Base-by-base conservation (phyloP, 2,329 filamentous ascomycete species). In the Grosmannia huntii region DNA sequence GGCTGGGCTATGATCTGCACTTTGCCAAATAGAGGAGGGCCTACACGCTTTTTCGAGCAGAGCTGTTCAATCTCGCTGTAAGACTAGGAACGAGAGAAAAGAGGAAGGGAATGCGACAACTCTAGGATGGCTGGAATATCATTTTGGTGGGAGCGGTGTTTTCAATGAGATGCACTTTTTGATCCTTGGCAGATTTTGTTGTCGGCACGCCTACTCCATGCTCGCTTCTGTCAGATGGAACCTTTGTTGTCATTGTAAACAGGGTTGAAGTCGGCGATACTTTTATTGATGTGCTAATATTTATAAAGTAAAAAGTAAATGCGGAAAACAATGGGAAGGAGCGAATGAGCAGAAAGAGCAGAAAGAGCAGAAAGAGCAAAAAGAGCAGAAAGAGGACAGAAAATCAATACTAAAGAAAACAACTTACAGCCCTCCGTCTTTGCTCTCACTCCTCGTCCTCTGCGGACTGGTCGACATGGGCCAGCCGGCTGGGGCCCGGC, bases 1-100 rank as follows among this genome's bases (percentile, higher is more conserved):
- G 92, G 92, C 79, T 99, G 64, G 88, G 89, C 63, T 99, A 97
- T 70, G 94, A 99, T 71, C 79, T 99, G 69, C 94, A 99, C 76
- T 99, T 99, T 76, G 94, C 94, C 60, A 99, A 99, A 82, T 99
- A 87, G 2, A 75, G 27, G 4, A 16, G 25, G 27, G 33, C 14
- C 12, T 16, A 4, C 3, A 50, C 1, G 28, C 28, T 5, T 49
- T 12, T 21, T 7, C 23, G 28, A 21, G 27, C 28, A 27, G 50
- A 19, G 7, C 49, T 27, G 49, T 21, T 10, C 11, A 6, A 10
- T 49, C 46, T 16, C 12, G 50, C n/a, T 52, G 50, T 52, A 52
- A 21, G 50, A 52, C 27, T 52, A 52, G 27, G 31, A 33, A 33
- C 5, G 31, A 28, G 2, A 5, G 27, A 6, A 21, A n/a, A 33